phyloP scores from a whole-genome alignment of 495 filamentous ascomycete genomes.

The Talaromyces wortmannii region DNA sequence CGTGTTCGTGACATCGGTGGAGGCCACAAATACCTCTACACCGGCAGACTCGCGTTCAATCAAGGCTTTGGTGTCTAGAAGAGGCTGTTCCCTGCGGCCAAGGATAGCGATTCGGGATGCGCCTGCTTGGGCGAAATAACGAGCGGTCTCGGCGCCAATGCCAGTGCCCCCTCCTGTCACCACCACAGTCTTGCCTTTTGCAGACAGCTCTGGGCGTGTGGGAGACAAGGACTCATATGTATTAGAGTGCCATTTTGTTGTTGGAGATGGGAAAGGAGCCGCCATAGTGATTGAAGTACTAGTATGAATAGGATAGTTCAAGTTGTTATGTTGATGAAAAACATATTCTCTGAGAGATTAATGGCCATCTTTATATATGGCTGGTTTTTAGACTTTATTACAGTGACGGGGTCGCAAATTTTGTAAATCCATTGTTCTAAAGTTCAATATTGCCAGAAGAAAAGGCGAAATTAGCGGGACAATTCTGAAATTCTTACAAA shows the following conservation, averaged over 20 bases:
- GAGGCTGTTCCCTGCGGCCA: slow-evolving; percentile 23
- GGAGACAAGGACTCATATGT: slow-evolving; percentile 38
- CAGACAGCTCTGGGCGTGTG: slow-evolving; percentile 29
- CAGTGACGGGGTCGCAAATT: background rate
- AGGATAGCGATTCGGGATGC: slow-evolving; percentile 28
- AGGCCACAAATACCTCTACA: slow-evolving; percentile 16
- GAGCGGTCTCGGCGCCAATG: slow-evolving; percentile 35
- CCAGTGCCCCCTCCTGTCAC: slow-evolving; percentile 41
- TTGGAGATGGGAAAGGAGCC: slow-evolving; percentile 18
- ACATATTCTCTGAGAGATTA: too few relatives aligned
- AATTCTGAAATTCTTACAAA: slow-evolving; percentile 14
- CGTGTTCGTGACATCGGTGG: slow-evolving; percentile 34
- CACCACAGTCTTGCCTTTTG: slow-evolving; percentile 34
- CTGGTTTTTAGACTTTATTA: too few relatives aligned
- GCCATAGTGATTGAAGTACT: slow-evolving; percentile 10
- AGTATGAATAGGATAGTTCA: too few relatives aligned
- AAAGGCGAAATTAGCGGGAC: too few relatives aligned
- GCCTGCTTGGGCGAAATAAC: slow-evolving; percentile 33
- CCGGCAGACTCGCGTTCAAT: slow-evolving; percentile 15
- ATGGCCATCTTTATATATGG: background rate
- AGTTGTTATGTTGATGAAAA: too few relatives aligned
- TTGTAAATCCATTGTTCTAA: background rate
- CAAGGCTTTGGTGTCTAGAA: slow-evolving; percentile 20
- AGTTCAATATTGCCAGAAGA: too few relatives aligned
- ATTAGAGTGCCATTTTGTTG: slow-evolving; percentile 21